Base-by-base conservation (phyloP, 176 grass and related monocot species). In the Eleusine indica region DNA sequence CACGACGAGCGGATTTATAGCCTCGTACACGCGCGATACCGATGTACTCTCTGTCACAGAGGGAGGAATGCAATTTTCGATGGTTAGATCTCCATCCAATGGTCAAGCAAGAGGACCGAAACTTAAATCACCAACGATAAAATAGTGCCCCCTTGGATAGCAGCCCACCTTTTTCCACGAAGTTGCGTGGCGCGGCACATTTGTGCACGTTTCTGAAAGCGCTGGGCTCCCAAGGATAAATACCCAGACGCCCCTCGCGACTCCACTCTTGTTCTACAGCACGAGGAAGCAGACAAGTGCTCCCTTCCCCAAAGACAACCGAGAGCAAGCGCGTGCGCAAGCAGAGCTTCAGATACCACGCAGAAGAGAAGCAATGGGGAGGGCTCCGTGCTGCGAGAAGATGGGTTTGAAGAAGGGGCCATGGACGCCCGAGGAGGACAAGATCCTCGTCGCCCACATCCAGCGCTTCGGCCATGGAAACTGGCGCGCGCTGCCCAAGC, bases 371-470 rank as follows among this genome's bases (percentile, higher is more conserved):
- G 4, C 22, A 49, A 94, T 97, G 94, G 94, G 84, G 85, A 90
- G 94, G 84, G 91, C 94, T 61, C 94, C 91, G 84, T 97, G 94
- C 89, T 97, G 94, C 81, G 94, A 94, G 85, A 94, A 97, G 89
- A 91, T 92, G 94, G 94, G 94, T 9, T 76, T 97, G 0, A 97
- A 97, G 82, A 86, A 76, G 89, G 94, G 94, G 3, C 94, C 94
- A 0, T 97, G 94, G 94, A 97, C 94, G 67, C 30, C 86, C 1
- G 91, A 94, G 88, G 94, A 94, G 72, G 94, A 97, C 86, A 71
- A 88, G 70, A 65, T 88, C 73, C 79, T 97, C 21, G 77, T 94
- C 69, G 83, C 81, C 82, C 87, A 97, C 82, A 88, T 97, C 75
- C 65, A 88, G 62, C 82, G 82, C 84, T 81, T 81, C 80, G 94